phyloP scores from a whole-genome alignment of 805 yeast species.

The Nakazawaea holstii region DNA sequence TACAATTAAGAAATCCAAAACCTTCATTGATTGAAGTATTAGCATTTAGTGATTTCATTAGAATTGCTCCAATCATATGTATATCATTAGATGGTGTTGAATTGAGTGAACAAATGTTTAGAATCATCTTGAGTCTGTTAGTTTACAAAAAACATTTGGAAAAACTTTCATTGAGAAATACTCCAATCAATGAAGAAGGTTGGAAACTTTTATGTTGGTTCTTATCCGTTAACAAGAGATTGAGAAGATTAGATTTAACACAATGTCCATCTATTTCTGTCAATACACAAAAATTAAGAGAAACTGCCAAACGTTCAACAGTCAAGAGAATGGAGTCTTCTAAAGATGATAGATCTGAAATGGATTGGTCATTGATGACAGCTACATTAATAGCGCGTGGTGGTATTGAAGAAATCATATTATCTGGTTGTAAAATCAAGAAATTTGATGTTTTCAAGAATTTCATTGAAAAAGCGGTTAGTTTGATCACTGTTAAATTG shows the following conservation, averaged over 20 bases:
- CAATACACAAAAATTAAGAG: slow-evolving; percentile 33
- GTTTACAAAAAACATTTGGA: slow-evolving; percentile 60
- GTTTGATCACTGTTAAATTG: slow-evolving; percentile 49
- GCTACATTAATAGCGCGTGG: slow-evolving; percentile 64
- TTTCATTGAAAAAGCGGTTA: slow-evolving; percentile 51
- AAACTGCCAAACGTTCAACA: slow-evolving; percentile 11
- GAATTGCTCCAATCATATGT: slow-evolving; percentile 78
- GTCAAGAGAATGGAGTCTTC: slow-evolving; percentile 40
- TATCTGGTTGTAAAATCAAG: slow-evolving; percentile 70
- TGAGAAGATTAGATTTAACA: slow-evolving; percentile 63
- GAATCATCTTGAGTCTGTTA: slow-evolving; percentile 66
- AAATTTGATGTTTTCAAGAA: slow-evolving; percentile 50
- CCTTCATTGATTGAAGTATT: slow-evolving; percentile 87
- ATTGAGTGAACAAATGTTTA: slow-evolving; percentile 70
- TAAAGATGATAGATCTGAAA: slow-evolving; percentile 55
- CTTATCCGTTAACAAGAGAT: slow-evolving; percentile 52
- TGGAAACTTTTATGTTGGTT: slow-evolving; percentile 82
- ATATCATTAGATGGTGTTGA: slow-evolving; percentile 76
- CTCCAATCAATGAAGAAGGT: slow-evolving; percentile 63
- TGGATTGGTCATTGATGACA: slow-evolving; percentile 79
- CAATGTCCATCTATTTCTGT: slow-evolving; percentile 52
- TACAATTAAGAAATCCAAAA: slow-evolving; percentile 77
- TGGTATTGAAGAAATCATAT: slow-evolving; percentile 72
- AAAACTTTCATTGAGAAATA: slow-evolving; percentile 73
- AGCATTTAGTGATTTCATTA: slow-evolving; percentile 81